These are phyloP conservation scores for Scedosporium dehoogii DNA, from an alignment of 2,329 filamentous ascomycete genomes.

Conservation along the genomic window DNA sequence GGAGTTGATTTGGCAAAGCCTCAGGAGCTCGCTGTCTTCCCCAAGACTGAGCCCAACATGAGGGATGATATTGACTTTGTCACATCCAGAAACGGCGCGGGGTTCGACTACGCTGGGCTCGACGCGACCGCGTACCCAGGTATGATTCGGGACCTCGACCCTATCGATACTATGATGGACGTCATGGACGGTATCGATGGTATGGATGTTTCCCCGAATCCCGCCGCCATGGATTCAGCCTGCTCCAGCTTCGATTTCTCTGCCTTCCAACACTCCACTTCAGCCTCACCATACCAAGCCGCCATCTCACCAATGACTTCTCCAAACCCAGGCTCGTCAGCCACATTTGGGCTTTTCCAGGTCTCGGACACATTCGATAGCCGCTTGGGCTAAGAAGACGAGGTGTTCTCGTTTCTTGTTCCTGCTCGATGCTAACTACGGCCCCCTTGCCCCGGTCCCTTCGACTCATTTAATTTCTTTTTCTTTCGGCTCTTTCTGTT, in stretches of 20 bases:
- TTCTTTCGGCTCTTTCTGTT: not conserved
- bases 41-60: too few relatives aligned
- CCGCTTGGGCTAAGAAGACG: too few relatives aligned
- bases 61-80: not conserved
- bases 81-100: not conserved
- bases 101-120: not conserved
- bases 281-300: not conserved
- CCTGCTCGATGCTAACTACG: not conserved
- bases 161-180: not conserved
- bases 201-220: not conserved
- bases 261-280: not conserved
- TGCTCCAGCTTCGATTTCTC: not conserved
- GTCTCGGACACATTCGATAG: not conserved
- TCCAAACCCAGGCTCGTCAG: not conserved
- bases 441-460: not conserved
- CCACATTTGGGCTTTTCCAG: not conserved
- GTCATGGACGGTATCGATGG: not conserved
- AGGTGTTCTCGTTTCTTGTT: not conserved
- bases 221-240: not conserved
- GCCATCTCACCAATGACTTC: not conserved
- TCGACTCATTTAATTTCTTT: not conserved
- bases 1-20: not conserved
- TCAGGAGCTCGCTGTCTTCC: not conserved
- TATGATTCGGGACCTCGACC: not conserved
- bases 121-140: slow-evolving; percentile 1